phyloP scores from a whole-genome alignment of 2,329 filamentous ascomycete species.

The Harringtonia aguacate region DNA sequence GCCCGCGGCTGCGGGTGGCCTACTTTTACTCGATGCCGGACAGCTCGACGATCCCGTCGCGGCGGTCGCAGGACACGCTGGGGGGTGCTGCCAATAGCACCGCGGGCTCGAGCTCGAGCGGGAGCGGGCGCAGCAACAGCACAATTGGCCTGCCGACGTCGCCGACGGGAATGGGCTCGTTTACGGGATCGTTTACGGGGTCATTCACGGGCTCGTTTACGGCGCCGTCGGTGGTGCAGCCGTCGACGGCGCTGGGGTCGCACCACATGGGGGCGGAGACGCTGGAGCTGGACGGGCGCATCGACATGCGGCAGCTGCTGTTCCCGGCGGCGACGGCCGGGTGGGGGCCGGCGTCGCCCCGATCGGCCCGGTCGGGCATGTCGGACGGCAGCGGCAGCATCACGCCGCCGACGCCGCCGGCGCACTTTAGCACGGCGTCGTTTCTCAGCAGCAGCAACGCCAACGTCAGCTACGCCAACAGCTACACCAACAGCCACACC shows the following conservation, averaged over 20 bases:
- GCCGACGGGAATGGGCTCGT: no score
- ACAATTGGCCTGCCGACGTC: not conserved
- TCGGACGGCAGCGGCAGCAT: constrained; percentile 1
- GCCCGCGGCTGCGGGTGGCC: constrained; percentile 26
- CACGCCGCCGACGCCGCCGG: no score
- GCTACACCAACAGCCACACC: no score
- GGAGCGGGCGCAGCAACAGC: not conserved
- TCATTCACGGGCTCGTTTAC: not conserved
- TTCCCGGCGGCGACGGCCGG: not conserved
- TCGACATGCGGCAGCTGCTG: constrained; percentile 34
- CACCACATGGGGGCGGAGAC: constrained; percentile 18
- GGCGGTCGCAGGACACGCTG: no score
- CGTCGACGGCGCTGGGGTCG: not conserved
- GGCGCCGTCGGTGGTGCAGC: not conserved
- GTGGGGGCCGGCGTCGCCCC: not conserved
- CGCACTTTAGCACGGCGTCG: no score
- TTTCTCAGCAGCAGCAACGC: no score
- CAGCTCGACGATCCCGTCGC: no score
- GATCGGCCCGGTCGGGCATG: not conserved
- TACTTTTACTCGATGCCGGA: constrained; percentile 31
- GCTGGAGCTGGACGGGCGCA: constrained; percentile 31
- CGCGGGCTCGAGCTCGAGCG: not conserved
- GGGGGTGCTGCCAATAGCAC: no score
- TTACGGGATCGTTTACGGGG: not conserved
- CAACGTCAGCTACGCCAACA: constrained; percentile 1